These are phyloP conservation scores for Mycena olivaceomarginata DNA, from an alignment of 768 basidiomycete species.

Conservation along the genomic window DNA sequence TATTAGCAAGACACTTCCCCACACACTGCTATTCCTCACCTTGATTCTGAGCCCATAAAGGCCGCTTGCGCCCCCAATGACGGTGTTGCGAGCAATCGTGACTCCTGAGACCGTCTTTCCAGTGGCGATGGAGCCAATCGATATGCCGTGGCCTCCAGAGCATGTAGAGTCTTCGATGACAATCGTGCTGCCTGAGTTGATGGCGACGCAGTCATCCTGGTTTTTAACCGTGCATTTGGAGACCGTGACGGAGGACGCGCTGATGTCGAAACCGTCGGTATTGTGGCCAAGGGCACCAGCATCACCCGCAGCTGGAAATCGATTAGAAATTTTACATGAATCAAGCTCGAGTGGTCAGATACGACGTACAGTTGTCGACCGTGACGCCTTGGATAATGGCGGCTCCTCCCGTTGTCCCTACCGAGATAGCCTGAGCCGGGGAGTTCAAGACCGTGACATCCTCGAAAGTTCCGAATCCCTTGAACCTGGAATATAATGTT, in stretches of 20 bases:
- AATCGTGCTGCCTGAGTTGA: constrained; percentile 42
- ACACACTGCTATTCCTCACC: background rate
- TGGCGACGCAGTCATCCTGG: constrained; percentile 45
- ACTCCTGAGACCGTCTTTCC: constrained; percentile 58
- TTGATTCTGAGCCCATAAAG: constrained; percentile 46
- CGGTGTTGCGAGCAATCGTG: constrained; percentile 58
- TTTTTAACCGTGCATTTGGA: constrained; percentile 36
- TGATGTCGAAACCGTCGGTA: constrained; percentile 47
- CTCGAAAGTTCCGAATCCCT: constrained; percentile 43
- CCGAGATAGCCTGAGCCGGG: constrained; percentile 41
- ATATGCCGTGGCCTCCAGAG: constrained; percentile 67
- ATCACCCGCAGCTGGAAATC: constrained; percentile 36
- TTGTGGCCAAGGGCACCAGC: constrained; percentile 41
- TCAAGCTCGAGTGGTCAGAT: no score
- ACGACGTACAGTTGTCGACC: constrained; percentile 39
- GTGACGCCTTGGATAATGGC: constrained; percentile 27
- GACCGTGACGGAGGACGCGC: constrained; percentile 33
- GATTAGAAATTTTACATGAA: no score
- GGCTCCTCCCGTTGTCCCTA: constrained; percentile 36
- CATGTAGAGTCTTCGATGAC: constrained; percentile 62
- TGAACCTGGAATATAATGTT: constrained; percentile 21
- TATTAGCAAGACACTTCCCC: no score
- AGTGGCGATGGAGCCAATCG: constrained; percentile 66
- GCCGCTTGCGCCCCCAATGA: constrained; percentile 49
- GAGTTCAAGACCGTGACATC: constrained; percentile 42